Conservation (phyloP, 768 basidiomycete genomes). For the Sporobolomyces phaffii region DNA sequence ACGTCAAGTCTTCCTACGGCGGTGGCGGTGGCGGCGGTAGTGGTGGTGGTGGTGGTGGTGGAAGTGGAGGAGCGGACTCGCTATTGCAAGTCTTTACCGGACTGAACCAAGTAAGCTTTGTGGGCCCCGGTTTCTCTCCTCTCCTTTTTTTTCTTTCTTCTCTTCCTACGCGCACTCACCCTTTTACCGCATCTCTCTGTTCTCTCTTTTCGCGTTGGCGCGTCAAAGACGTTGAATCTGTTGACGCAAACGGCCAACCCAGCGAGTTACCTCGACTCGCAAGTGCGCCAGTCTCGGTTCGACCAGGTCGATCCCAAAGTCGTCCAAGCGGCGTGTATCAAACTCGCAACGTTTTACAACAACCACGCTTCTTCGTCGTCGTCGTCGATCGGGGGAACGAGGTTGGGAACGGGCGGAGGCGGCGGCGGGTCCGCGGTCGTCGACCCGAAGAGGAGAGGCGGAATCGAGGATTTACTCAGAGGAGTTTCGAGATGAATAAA, state of each 20-base stretch:
- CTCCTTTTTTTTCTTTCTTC: background rate
- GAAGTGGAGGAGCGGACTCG: constrained; percentile 13
- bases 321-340: constrained; percentile 45
- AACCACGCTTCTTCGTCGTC: too few species aligned
- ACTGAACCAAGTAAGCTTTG: constrained; percentile 38
- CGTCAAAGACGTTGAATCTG: constrained; percentile 38
- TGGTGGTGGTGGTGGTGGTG: too few species aligned
- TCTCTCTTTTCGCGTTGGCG: too few species aligned
- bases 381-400: constrained; percentile 29
- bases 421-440: too few species aligned
- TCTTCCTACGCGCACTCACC: too few species aligned
- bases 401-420: too few species aligned
- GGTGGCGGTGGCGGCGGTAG: too few species aligned
- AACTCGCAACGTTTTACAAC: constrained; percentile 42
- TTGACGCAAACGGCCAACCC: constrained; percentile 24
- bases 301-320: constrained; percentile 42
- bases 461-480: constrained; percentile 37
- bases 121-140: background rate
- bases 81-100: constrained; percentile 38
- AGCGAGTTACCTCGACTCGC: constrained; percentile 35
- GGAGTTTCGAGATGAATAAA: constrained; percentile 6
- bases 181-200: too few species aligned
- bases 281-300: constrained; percentile 44
- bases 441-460: constrained; percentile 43
- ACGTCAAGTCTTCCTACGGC: constrained; percentile 31